A percentile compares a stretch with the other conserved stretches of the same genome.
Evolutionary conservation across 2,329 filamentous ascomycete genomes (phyloP).

Genomic region (Bisporella sp.): DNA sequence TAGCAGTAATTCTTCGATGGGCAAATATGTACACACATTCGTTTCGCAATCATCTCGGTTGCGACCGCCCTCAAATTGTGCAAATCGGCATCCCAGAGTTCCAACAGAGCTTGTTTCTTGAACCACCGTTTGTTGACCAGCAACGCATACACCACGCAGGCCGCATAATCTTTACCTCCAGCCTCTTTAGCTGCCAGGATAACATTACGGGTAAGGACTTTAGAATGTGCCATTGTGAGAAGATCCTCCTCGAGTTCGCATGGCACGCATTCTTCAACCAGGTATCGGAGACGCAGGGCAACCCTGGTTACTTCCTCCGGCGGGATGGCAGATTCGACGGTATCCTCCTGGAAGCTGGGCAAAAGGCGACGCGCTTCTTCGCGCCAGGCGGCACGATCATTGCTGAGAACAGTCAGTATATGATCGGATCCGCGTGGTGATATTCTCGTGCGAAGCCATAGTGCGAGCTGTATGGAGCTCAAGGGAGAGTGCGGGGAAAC

Average conservation of each 20-base stretch:
- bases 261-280: slow-evolving; percentile 82
- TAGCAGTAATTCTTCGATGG: not conserved
- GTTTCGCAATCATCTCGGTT: slow-evolving; percentile 88
- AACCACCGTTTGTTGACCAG: slow-evolving; percentile 56
- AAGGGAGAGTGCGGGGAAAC: slow-evolving; percentile 2
- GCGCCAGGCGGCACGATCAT: slow-evolving; percentile 18
- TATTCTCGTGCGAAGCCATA: not conserved
- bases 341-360: slow-evolving; percentile 51
- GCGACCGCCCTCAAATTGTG: slow-evolving; percentile 73
- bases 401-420: slow-evolving; percentile 11
- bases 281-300: slow-evolving; percentile 81
- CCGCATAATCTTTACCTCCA: slow-evolving; percentile 64
- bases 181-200: slow-evolving; percentile 75
- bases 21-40: slow-evolving; percentile 39
- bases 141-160: slow-evolving; percentile 56
- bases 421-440: not conserved
- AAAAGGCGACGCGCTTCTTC: slow-evolving; percentile 40
- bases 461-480: not conserved
- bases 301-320: slow-evolving; percentile 80
- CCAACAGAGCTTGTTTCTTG: slow-evolving; percentile 65
- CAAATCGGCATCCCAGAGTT: slow-evolving; percentile 89
- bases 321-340: slow-evolving; percentile 60
- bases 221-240: slow-evolving; percentile 75
- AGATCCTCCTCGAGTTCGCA: slow-evolving; percentile 76
- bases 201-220: slow-evolving; percentile 75